Percentiles rank a stretch among this genome's conserved stretches.
Conservation (phyloP, 2,329 filamentous ascomycete genomes). For the Exutisphaerella laricina region DNA sequence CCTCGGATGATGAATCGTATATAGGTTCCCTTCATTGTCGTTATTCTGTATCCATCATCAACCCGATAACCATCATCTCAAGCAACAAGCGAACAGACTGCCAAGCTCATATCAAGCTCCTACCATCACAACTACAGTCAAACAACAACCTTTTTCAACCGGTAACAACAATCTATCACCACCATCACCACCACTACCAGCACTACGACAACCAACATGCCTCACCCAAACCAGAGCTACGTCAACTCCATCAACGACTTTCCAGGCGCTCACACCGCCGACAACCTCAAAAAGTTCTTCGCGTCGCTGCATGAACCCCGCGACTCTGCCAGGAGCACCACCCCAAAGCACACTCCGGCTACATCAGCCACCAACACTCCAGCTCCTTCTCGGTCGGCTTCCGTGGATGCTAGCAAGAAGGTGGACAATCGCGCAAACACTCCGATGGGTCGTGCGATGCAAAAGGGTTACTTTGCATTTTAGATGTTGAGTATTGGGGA, state of each 20-base stretch:
- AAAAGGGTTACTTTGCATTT: constrained; percentile 1
- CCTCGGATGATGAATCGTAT: background rate
- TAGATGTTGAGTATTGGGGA: background rate
- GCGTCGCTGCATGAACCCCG: background rate
- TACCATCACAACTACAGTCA: no score
- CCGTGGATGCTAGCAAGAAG: background rate
- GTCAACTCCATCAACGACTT: constrained; percentile 2
- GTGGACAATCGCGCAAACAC: background rate
- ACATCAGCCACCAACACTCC: background rate
- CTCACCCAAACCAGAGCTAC: background rate
- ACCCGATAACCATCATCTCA: background rate
- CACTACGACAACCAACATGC: background rate
- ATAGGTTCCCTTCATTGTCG: background rate
- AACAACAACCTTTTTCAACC: background rate
- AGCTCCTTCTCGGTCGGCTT: background rate
- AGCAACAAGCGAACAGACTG: background rate
- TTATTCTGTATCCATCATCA: background rate
- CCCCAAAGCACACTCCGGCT: background rate
- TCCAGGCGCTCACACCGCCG: background rate
- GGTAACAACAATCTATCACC: background rate
- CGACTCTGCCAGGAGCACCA: background rate
- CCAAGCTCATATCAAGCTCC: background rate
- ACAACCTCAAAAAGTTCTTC: constrained; percentile 2
- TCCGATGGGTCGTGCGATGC: background rate
- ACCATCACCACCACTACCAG: background rate